Base-by-base conservation (phyloP, 169 alveolate species). In the Haemoproteus tartakovskyi region DNA sequence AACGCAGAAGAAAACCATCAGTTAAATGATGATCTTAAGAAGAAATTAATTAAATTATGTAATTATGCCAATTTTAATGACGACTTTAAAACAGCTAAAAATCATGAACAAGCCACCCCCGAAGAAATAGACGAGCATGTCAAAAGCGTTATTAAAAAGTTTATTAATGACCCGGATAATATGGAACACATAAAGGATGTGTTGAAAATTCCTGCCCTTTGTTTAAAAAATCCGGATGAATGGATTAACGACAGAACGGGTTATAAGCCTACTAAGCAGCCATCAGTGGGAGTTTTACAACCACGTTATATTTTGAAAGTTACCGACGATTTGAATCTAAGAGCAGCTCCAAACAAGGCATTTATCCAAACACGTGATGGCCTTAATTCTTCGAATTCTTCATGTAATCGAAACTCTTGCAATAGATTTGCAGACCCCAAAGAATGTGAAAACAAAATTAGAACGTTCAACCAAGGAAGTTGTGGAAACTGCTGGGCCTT, bases 401-500 rank as follows among this genome's bases (percentile, higher is more conserved):
- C 5, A 6, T 33, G 43, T 33, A 9, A 33, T 33, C 5, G 84
- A 29, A n/a, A n/a, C n/a, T n/a, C n/a, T n/a, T n/a, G n/a, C n/a
- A n/a, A n/a, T n/a, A 45, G 84, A 78, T 19, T 56, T 14, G 70
- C 47, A 56, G 45, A 62, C 12, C 36, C 64, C n/a, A n/a, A n/a
- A n/a, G n/a, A n/a, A n/a, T 70, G 84, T 21, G 24, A 56, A 16
- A 41, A 60, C n/a, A 70, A 70, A 5, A 70, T 70, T 1, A 78
- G 57, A 38, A 62, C 50, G 16, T 62, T 56, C 16, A 78, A 70
- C 19, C 84, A 70, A 56, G 84, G 84, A 21, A 43, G 45, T 46
- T 70, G 84, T 54, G 78, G 78, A 11, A 3, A 47, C 6, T 70
- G 78, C 19, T 70, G 84, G 84, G 16, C 57, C 2, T 70, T 70